phyloP scores from a whole-genome alignment of 306 rosid species.

The Rosa multiflora region DNA sequence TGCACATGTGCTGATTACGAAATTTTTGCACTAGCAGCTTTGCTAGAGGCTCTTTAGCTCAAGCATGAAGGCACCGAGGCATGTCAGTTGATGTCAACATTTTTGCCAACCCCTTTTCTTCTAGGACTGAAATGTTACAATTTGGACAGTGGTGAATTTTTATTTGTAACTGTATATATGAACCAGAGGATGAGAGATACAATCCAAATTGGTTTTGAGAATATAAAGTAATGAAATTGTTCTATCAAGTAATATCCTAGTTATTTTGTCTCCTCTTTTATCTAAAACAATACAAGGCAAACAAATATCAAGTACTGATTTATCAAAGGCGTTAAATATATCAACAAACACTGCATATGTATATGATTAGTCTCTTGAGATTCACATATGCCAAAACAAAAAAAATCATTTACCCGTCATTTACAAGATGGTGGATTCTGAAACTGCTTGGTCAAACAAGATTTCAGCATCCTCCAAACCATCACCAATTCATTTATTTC shows the following conservation, averaged over 20 bases:
- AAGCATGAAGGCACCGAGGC: not conserved
- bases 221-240: not conserved
- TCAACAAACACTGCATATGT: no score
- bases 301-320: not conserved
- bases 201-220: slow-evolving; percentile 1
- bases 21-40: slow-evolving; percentile 51
- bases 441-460: not conserved
- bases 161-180: slow-evolving; percentile 7
- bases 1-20: slow-evolving; percentile 50
- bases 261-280: not conserved
- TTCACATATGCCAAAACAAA: no score
- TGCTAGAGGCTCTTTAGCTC: slow-evolving; percentile 49
- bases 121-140: not conserved
- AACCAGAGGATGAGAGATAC: not conserved
- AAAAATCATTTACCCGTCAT: not conserved
- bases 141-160: not conserved
- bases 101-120: not conserved
- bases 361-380: no score
- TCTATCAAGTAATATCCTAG: not conserved
- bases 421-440: slow-evolving; percentile 4
- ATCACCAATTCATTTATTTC: not conserved
- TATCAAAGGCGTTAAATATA: not conserved
- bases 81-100: not conserved
- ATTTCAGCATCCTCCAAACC: not conserved
- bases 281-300: not conserved